These are phyloP conservation scores for Chlorophyllum brunneum DNA, from an alignment of 768 basidiomycete species.

Conservation along the genomic window DNA sequence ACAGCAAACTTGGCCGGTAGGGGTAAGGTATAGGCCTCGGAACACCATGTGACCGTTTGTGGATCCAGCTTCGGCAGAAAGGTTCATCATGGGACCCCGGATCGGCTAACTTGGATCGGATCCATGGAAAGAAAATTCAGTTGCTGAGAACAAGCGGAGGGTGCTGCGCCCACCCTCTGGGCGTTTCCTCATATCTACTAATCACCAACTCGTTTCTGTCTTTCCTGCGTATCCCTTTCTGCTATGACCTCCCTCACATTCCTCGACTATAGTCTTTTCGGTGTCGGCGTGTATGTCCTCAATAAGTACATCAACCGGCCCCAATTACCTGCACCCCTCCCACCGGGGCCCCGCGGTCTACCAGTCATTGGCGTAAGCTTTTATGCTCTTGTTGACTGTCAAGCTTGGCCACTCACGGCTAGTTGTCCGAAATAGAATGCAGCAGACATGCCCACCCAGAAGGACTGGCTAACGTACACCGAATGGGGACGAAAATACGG, in stretches of 20 bases:
- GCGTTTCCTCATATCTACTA: not conserved
- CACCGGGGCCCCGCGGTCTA: slow-evolving; percentile 38
- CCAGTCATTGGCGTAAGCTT: slow-evolving; percentile 38
- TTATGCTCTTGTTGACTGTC: not conserved
- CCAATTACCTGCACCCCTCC: slow-evolving; percentile 24
- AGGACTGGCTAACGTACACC: slow-evolving; percentile 46
- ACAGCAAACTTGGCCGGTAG: too few species aligned
- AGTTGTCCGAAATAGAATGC: slow-evolving; percentile 33
- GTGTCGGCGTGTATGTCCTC: slow-evolving; percentile 17
- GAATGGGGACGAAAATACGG: slow-evolving; percentile 54
- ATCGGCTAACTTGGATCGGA: not conserved
- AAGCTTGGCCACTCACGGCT: not conserved
- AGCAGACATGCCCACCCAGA: slow-evolving; percentile 37
- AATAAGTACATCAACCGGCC: slow-evolving; percentile 17
- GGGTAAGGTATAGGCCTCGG: too few species aligned
- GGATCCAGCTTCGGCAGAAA: too few species aligned
- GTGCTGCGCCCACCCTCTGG: too few species aligned
- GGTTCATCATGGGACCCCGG: too few species aligned
- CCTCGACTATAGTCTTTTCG: slow-evolving; percentile 16
- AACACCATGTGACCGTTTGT: too few species aligned
- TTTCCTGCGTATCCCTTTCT: not conserved
- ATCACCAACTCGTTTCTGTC: not conserved
- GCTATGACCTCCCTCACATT: slow-evolving; percentile 1
- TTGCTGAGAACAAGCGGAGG: too few species aligned
- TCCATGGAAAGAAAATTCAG: not conserved